Percentiles rank a stretch among this genome's conserved stretches.
phyloP scores from a whole-genome alignment of 2,329 filamentous ascomycete species.

The Pyrenophora graminea region DNA sequence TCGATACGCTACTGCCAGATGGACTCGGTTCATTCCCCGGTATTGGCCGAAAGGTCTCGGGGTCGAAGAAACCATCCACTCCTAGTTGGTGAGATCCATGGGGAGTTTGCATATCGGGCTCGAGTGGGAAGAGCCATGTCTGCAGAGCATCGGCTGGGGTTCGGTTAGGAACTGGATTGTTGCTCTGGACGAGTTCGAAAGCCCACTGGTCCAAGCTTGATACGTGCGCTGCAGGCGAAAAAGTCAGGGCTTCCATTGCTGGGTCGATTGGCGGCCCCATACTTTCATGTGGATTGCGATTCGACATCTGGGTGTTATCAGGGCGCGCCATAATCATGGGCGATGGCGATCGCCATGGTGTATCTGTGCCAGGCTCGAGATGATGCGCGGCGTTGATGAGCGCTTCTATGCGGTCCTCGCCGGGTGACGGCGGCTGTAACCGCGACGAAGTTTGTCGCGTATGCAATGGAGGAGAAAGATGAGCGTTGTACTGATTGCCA shows the following conservation, averaged over 20 bases:
- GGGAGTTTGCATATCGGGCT: conserved; percentile 34
- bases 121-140: conserved; percentile 45
- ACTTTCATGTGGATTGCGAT: conserved; percentile 35
- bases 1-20: conserved; percentile 42
- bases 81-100: conserved; percentile 36
- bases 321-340: conserved; percentile 34
- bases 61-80: conserved; percentile 39
- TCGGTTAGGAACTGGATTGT: conserved; percentile 42
- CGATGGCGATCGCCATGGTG: conserved; percentile 43
- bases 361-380: conserved; percentile 39
- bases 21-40: conserved; percentile 38
- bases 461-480: conserved; percentile 18
- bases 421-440: conserved; percentile 31
- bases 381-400: conserved; percentile 46
- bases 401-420: conserved; percentile 43
- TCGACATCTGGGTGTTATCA: conserved; percentile 29
- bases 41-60: conserved; percentile 29
- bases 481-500: conserved; percentile 24
- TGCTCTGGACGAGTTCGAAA: conserved; percentile 45
- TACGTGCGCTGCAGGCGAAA: conserved; percentile 41
- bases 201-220: conserved; percentile 45
- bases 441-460: conserved; percentile 16
- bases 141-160: conserved; percentile 44
- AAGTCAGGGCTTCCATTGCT: conserved; percentile 44
- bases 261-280: conserved; percentile 46